A percentile compares a stretch with the other conserved stretches of the same genome.
Conservation (phyloP, 495 filamentous ascomycete species). For the Apodospora peruviana region DNA sequence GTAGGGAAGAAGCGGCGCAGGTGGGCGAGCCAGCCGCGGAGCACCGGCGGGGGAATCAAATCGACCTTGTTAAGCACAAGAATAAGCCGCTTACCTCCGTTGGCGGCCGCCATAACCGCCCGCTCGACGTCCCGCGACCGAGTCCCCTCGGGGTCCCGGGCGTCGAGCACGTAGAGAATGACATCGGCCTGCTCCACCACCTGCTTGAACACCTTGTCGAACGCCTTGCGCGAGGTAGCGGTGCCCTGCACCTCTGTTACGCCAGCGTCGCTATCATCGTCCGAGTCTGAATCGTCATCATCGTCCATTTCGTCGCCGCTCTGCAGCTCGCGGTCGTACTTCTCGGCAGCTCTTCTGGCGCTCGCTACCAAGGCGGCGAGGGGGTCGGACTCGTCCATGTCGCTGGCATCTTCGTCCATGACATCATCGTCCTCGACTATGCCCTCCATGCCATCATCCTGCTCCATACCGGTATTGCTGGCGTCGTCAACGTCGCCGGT, state of each 20-base stretch:
- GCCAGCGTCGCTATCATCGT: constrained; percentile 46
- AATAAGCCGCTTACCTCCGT: constrained; percentile 81
- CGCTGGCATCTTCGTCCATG: constrained; percentile 45
- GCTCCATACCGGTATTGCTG: constrained; percentile 31
- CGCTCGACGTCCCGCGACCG: constrained; percentile 86
- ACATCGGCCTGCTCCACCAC: constrained; percentile 89
- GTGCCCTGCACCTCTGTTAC: constrained; percentile 41
- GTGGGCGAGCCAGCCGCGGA: constrained; percentile 79
- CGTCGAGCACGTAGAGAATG: constrained; percentile 89
- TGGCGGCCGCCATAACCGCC: constrained; percentile 77
- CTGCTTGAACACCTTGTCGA: constrained; percentile 94
- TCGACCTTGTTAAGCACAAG: constrained; percentile 97
- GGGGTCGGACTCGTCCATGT: constrained; percentile 59
- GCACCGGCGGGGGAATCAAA: constrained; percentile 72
- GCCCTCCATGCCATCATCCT: constrained; percentile 42
- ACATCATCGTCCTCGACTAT: constrained; percentile 42
- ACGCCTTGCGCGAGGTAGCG: constrained; percentile 69
- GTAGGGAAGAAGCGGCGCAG: constrained; percentile 90
- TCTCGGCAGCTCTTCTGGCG: constrained; percentile 73
- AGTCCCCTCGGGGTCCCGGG: constrained; percentile 86
- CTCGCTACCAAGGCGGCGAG: constrained; percentile 94
- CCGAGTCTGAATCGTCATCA: constrained; percentile 54
- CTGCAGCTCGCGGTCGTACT: constrained; percentile 65
- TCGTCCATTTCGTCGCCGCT: constrained; percentile 54
- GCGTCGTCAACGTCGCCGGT: constrained; percentile 29